Base-by-base conservation (phyloP, 805 yeast species). In the Nadsonia fulvescens region DNA sequence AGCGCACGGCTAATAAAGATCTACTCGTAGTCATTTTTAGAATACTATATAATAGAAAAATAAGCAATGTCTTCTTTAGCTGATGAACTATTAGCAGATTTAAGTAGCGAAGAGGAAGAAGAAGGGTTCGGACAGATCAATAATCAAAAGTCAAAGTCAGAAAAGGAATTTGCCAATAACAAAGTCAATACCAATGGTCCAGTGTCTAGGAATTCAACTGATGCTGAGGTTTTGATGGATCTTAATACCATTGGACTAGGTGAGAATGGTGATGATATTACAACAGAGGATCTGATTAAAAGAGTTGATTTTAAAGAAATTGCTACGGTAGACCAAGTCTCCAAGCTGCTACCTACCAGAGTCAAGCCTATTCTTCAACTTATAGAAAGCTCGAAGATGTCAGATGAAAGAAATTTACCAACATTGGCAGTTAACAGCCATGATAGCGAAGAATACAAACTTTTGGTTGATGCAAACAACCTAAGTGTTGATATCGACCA, bases 391-490 rank as follows among this genome's bases (percentile, higher is more conserved):
- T n/a, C n/a, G n/a, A n/a, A n/a, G n/a, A n/a, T n/a, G n/a, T n/a
- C n/a, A n/a, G n/a, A n/a, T n/a, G 8, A 14, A 12, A 13, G 14
- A 10, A 21, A 18, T 12, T 20, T 26, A 9, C 54, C 47, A 6
- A 24, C 49, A 8, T 49, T 46, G 3, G 24, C 13, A 4, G 37
- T 33, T 9, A 43, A 37, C 9, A 28, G 37, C 8, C 54, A 44
- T 23, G 46, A 46, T 18, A 47, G 41, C 14, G 51, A 50, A 6
- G 70, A 69, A 36, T 58, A 61, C 36, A 44, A 51, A n/a, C 59
- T 74, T 15, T 46, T 77, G 7, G 50, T 63, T 4, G 46, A 47
- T 8, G 59, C 71, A 5, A 75, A 73, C 44, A 65, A 58, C 22
- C 38, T 64, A n/a, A 51, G 70, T 0, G 58, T 60, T 7, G 59